Base-by-base conservation (phyloP, 2,329 filamentous ascomycete species). In the Aspergillus tamarii region DNA sequence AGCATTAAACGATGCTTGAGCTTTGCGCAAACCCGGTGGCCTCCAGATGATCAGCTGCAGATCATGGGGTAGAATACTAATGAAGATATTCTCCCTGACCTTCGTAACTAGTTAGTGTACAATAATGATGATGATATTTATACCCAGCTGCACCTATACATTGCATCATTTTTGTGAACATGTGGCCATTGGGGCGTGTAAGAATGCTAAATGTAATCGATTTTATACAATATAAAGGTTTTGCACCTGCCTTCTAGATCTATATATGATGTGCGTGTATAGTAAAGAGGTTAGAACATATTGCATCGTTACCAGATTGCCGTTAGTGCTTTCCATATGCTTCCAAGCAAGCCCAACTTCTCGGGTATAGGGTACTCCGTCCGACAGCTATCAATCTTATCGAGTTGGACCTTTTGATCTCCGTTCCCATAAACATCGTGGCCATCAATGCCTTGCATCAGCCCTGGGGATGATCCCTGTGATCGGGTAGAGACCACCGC, bases 1-100 rank as follows among this genome's bases (percentile, higher is more conserved):
- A 97, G 94, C 76, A 98, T 99, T 78, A 99, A 99, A 84, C 85
- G 95, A 53, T 97, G 94, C 75, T 80, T 99, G 75, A 98, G 92
- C 65, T 99, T 97, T 85, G 93, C 94, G 30, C 95, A 99, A 81
- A 94, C 95, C 34, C 88, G 94, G 70, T 99, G 95, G 95, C 94
- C 94, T 63, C 95, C 95, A 0, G 90, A 93, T 72, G 94, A 98
- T 81, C 85, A 95, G 70, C 85, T 92, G 74, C 95, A 99, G 82
- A 82, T 99, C 71, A 99, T 99, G 95, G 95, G 95, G 16, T 95
- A 79, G 77, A 19, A 14, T 11, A n/a, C n/a, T n/a, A 8, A 14
- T 50, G 14, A 30, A 9, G 26, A 14, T 14, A 28, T 7, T 21
- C 32, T 28, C 14, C 3, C 16, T 3, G 36, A 28, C 14, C 45